phyloP scores from a whole-genome alignment of 2,329 filamentous ascomycete genomes.

The Sporothrix phasma region DNA sequence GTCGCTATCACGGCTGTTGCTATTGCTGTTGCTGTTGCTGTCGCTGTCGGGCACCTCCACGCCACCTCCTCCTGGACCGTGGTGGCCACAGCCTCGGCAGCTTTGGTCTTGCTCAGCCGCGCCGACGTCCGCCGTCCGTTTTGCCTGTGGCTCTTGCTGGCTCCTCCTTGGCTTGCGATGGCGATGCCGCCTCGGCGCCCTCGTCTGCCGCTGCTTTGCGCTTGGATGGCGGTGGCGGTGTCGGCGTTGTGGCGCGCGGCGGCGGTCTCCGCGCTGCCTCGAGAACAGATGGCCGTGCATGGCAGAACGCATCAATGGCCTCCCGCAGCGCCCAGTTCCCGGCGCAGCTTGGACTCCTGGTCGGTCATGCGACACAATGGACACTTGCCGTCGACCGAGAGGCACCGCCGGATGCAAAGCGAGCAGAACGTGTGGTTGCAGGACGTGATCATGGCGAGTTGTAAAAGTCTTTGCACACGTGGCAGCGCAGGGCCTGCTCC shows the following conservation, averaged over 20 bases:
- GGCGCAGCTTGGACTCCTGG: conserved; percentile 73
- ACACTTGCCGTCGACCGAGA: conserved; percentile 77
- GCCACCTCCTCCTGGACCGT: conserved; percentile 26
- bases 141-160: conserved; percentile 29
- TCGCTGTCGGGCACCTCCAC: not conserved
- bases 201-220: conserved; percentile 33
- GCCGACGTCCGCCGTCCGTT: conserved; percentile 45
- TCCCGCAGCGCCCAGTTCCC: conserved; percentile 81
- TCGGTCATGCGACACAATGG: conserved; percentile 70
- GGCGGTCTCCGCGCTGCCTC: conserved; percentile 48
- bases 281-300: conserved; percentile 52
- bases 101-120: conserved; percentile 35
- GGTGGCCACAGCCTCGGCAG: conserved; percentile 29
- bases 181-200: conserved; percentile 22
- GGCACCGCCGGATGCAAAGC: conserved; percentile 78
- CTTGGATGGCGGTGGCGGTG: conserved; percentile 33
- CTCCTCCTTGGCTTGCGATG: conserved; percentile 20
- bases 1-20: conserved; percentile 25
- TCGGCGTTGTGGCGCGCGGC: conserved; percentile 7
- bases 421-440: conserved; percentile 97
- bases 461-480: conserved; percentile 98
- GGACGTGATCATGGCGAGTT: conserved; percentile 84
- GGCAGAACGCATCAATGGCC: conserved; percentile 67
- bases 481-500: conserved; percentile 80
- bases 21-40: conserved; percentile 22